phyloP scores from a whole-genome alignment of 257 asterid genomes.

The Fraxinus anomala region DNA sequence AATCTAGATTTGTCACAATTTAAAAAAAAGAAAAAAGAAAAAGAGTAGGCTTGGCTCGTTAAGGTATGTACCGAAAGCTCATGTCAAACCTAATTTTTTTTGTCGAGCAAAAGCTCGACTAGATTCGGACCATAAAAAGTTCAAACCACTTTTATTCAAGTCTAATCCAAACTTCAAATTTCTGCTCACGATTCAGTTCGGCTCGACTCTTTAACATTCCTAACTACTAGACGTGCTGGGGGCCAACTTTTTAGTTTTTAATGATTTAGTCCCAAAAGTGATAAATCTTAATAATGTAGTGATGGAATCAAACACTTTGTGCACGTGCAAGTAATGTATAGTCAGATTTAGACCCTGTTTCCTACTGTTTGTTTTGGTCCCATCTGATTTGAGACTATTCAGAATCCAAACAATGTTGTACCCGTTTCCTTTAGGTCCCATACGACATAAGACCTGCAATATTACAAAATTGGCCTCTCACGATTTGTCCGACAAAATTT shows the following conservation, averaged over 20 bases:
- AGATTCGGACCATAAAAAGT: no score
- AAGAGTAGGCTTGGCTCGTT: no score
- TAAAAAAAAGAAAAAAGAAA: no score
- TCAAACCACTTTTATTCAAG: no score
- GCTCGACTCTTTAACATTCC: no score
- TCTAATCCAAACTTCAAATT: no score
- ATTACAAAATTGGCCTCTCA: background rate
- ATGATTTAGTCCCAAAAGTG: constrained; percentile 6
- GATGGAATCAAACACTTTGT: constrained; percentile 15
- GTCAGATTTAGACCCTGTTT: constrained; percentile 24
- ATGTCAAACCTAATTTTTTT: no score
- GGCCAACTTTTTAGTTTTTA: background rate
- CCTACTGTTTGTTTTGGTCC: constrained; percentile 27
- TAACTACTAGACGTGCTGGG: background rate
- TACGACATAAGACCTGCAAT: background rate
- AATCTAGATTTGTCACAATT: no score
- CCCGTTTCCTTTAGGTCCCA: background rate
- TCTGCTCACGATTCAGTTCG: no score
- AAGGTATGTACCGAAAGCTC: no score
- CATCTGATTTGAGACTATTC: background rate
- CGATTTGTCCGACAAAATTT: background rate
- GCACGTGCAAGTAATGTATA: constrained; percentile 44
- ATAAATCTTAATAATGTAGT: constrained; percentile 18
- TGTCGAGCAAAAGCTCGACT: no score
- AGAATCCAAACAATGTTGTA: constrained; percentile 2